These are phyloP conservation scores for Yamadazyma aaseri DNA, from an alignment of 1,139 yeast species.

Conservation along the genomic window DNA sequence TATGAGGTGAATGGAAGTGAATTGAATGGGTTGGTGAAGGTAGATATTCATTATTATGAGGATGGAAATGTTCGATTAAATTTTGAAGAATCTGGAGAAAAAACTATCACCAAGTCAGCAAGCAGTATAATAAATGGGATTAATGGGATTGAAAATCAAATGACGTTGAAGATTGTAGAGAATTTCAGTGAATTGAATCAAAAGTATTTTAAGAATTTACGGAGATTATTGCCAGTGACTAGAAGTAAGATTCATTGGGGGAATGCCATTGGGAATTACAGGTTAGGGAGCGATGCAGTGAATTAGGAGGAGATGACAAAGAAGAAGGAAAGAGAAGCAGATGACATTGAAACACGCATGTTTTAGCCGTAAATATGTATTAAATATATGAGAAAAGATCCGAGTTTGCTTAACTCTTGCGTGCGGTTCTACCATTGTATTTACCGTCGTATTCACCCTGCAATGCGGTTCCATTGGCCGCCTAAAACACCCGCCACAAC, in stretches of 20 bases:
- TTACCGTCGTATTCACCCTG: too few relatives aligned
- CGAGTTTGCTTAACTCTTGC: too few relatives aligned
- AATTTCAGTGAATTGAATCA: slow-evolving; percentile 76
- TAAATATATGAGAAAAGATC: too few relatives aligned
- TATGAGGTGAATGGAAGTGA: slow-evolving; percentile 46
- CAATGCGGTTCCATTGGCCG: too few relatives aligned
- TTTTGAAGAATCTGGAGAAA: slow-evolving; percentile 43
- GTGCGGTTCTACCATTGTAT: too few relatives aligned
- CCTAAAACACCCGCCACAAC: slow-evolving; percentile 57
- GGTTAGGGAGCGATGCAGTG: slow-evolving; percentile 84
- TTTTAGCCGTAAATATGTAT: too few relatives aligned
- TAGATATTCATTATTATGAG: slow-evolving; percentile 90
- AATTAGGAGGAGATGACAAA: too few relatives aligned
- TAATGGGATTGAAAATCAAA: slow-evolving; percentile 54
- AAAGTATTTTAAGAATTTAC: slow-evolving; percentile 72
- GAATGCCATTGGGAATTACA: slow-evolving; percentile 83
- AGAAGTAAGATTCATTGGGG: slow-evolving; percentile 95
- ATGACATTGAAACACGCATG: too few relatives aligned
- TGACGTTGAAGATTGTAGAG: slow-evolving; percentile 59
- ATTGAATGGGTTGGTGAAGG: slow-evolving; percentile 53
- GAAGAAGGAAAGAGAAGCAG: too few relatives aligned
- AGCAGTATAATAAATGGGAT: slow-evolving; percentile 51
- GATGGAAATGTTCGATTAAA: slow-evolving; percentile 91
- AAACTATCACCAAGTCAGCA: slow-evolving; percentile 18
- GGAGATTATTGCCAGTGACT: slow-evolving; percentile 91